Evolutionary conservation across 192 early-diverging fungal species (phyloP), one percentile per base, ranked within the genome.

Genomic region (Coemansia sp.): DNA sequence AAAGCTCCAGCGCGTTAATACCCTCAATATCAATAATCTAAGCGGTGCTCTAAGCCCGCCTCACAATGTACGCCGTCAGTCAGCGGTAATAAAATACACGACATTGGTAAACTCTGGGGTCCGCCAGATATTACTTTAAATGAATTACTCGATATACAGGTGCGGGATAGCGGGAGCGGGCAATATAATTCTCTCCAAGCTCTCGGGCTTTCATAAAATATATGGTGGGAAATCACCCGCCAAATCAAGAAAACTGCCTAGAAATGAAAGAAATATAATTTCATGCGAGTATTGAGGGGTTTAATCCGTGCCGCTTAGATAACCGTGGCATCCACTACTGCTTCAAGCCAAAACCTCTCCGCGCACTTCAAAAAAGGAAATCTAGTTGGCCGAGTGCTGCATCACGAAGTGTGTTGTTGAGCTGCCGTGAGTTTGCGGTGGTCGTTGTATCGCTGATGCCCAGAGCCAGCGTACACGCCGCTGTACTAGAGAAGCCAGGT

Each of bases 301-400:
- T 31, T 27, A 18, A 18, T 18, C 6, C n/a, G 16, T 34, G 16
- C 22, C 42, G 20, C 40, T 29, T 46, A 46, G 80, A 78, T 44
- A 75, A 70, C 70, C 75, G 73, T 49, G 76, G 73, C 64, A 83
- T 76, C 7, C 80, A 78, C 80, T 83, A 83, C 70, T 84, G 74
- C 77, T 78, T 64, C 33, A 74, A 71, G 38, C 74, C 81, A 38
- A 31, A 84, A 76, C 71, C 72, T 51, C 2, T 59, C 65, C 24
- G 68, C 52, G 8, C 68, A 63, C 76, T 27, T 36, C 8, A 70
- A 74, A 68, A 24, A 71, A 68, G 72, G 80, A 83, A 46, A 78
- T 70, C 67, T 41, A 72, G 70, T 78, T 70, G 57, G 75, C 76
- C 34, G 80, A 78, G 71, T 83, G 76, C 76, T 78, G 70, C 67